These are phyloP conservation scores for Helianthus tuberosus DNA, from an alignment of 129 eudicot genomes.

Conservation along the genomic window DNA sequence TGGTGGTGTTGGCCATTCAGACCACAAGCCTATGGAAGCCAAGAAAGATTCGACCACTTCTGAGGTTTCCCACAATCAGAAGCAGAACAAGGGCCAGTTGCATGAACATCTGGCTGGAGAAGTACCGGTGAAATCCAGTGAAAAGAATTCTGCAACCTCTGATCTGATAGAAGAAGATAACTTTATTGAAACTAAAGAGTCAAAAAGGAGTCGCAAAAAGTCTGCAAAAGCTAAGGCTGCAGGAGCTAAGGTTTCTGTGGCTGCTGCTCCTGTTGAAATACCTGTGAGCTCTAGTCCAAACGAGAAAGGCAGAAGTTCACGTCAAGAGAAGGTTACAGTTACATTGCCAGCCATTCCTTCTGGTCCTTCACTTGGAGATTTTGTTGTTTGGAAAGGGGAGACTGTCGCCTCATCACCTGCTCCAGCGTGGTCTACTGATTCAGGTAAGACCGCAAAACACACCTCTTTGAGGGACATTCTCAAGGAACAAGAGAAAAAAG, in stretches of 20 bases:
- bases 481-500: slow-evolving; percentile 81
- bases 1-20: slow-evolving; percentile 57
- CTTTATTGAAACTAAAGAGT: slow-evolving; percentile 86
- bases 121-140: slow-evolving; percentile 48
- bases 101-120: slow-evolving; percentile 62
- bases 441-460: slow-evolving; percentile 53
- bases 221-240: slow-evolving; percentile 76
- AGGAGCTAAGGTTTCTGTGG: slow-evolving; percentile 55
- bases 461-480: slow-evolving; percentile 87
- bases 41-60: slow-evolving; percentile 39
- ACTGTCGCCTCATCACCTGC: slow-evolving; percentile 54
- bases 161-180: slow-evolving; percentile 52
- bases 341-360: slow-evolving; percentile 67
- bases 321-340: slow-evolving; percentile 62
- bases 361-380: slow-evolving; percentile 93
- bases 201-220: slow-evolving; percentile 88
- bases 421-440: slow-evolving; percentile 96
- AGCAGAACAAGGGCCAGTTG: slow-evolving; percentile 59
- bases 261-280: slow-evolving; percentile 49
- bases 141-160: slow-evolving; percentile 36
- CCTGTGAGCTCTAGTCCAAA: slow-evolving; percentile 51
- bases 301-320: slow-evolving; percentile 61
- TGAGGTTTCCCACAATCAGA: slow-evolving; percentile 36
- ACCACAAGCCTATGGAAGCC: slow-evolving; percentile 39
- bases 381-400: slow-evolving; percentile 91